Conservation (phyloP, 2,329 filamentous ascomycete species). For the Fusarium miscanthi region DNA sequence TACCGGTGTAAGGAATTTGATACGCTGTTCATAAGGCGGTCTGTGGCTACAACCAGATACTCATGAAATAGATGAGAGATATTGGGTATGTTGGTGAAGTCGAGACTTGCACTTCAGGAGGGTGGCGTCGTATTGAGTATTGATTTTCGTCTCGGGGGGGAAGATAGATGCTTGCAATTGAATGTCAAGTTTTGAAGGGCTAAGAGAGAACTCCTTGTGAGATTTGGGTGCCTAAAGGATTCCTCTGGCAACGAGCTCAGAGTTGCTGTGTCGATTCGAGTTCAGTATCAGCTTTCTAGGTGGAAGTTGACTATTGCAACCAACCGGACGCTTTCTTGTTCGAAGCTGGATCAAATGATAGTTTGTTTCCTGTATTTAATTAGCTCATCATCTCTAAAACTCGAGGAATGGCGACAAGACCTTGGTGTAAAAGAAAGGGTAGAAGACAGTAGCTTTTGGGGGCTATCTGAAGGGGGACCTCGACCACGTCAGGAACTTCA, state of each 20-base stretch:
- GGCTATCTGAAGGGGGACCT: neutral
- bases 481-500: neutral
- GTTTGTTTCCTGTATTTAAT: neutral
- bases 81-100: neutral
- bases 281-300: neutral
- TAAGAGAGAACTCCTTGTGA: neutral
- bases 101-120: neutral
- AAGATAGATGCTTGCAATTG: rapidly evolving
- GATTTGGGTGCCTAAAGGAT: neutral
- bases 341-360: neutral
- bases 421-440: neutral
- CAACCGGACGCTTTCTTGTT: neutral
- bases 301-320: neutral
- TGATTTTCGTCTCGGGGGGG: neutral
- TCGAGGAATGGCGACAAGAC: neutral
- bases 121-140: neutral
- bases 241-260: no score
- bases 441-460: neutral
- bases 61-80: rapidly evolving
- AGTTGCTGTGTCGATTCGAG: neutral
- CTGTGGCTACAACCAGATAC: rapidly evolving
- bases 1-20: rapidly evolving
- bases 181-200: rapidly evolving
- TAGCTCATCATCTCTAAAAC: neutral
- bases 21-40: neutral